These are phyloP conservation scores for Eucalyptus curtisii DNA, from an alignment of 345 rosid species.

Conservation along the genomic window DNA sequence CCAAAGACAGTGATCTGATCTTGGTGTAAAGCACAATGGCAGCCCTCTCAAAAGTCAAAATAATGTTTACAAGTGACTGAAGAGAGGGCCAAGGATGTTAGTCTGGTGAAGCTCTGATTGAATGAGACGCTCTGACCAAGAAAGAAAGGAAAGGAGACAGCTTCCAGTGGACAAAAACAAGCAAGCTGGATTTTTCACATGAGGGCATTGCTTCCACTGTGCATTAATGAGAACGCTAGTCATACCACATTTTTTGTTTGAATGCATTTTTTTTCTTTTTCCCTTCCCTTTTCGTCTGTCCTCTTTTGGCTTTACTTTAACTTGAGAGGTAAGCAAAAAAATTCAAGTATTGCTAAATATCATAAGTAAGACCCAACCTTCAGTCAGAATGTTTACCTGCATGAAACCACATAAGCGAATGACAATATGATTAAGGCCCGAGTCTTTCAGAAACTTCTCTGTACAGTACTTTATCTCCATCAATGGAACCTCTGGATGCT, in stretches of 20 bases:
- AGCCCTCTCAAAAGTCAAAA: not conserved
- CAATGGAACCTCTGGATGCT: constrained; percentile 94
- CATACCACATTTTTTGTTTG: not conserved
- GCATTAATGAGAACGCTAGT: not conserved
- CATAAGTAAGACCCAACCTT: not conserved
- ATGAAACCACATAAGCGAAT: constrained; percentile 90
- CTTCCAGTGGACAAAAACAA: not conserved
- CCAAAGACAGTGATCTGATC: not conserved
- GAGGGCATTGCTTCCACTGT: not conserved
- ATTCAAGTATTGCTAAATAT: not conserved
- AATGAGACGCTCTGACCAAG: not conserved
- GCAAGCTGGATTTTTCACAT: not conserved
- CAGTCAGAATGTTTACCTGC: constrained; percentile 46
- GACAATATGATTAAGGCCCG: constrained; percentile 53
- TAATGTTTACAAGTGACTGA: not conserved
- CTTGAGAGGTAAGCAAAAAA: not conserved
- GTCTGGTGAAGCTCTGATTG: not conserved
- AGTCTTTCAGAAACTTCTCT: constrained; percentile 75
- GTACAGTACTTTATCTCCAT: constrained; percentile 98
- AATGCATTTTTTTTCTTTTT: not conserved
- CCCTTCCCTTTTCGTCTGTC: not conserved
- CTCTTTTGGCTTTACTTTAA: not conserved
- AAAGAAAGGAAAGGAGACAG: not conserved
- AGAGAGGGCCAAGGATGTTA: not conserved
- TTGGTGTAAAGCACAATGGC: not conserved